A percentile compares a stretch with the other conserved stretches of the same genome.
Conservation (phyloP, 371 early-diverging fungal genomes). For the Syncephalastrum monosporum region DNA sequence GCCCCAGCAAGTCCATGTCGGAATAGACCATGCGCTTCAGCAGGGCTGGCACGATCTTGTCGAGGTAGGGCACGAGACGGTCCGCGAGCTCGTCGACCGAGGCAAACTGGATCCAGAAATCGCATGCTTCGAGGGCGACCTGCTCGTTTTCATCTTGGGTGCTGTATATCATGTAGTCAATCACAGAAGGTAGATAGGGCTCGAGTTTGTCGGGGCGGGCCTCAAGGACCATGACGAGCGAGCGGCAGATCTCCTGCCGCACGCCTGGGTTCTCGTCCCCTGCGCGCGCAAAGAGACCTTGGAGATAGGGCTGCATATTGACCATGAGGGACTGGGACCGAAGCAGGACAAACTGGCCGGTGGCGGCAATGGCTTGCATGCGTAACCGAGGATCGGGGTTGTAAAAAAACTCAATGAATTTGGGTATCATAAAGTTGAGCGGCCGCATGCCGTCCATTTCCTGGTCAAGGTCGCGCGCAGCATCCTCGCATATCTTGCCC, state of each 20-base stretch:
- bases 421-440: slow-evolving; percentile 77
- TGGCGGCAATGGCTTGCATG: slow-evolving; percentile 71
- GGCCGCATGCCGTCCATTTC: slow-evolving; percentile 68
- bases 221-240: slow-evolving; percentile 85
- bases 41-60: slow-evolving; percentile 78
- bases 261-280: slow-evolving; percentile 71
- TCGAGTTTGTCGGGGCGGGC: slow-evolving; percentile 72
- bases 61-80: slow-evolving; percentile 73
- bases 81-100: slow-evolving; percentile 65
- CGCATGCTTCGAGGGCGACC: slow-evolving; percentile 93
- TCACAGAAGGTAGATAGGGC: slow-evolving; percentile 75
- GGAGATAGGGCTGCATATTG: slow-evolving; percentile 68
- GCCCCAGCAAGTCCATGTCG: slow-evolving; percentile 77
- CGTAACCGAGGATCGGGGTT: slow-evolving; percentile 70
- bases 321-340: slow-evolving; percentile 61
- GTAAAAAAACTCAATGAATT: slow-evolving; percentile 73
- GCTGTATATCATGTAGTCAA: slow-evolving; percentile 90
- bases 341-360: slow-evolving; percentile 76
- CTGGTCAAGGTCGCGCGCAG: slow-evolving; percentile 69
- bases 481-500: slow-evolving; percentile 92
- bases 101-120: slow-evolving; percentile 94
- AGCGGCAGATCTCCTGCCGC: slow-evolving; percentile 85
- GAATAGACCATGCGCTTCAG: slow-evolving; percentile 89
- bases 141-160: slow-evolving; percentile 76
- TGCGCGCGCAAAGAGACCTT: slow-evolving; percentile 75